Conservation (phyloP, 371 early-diverging fungal species). For the Syncephalastrum sp. region DNA sequence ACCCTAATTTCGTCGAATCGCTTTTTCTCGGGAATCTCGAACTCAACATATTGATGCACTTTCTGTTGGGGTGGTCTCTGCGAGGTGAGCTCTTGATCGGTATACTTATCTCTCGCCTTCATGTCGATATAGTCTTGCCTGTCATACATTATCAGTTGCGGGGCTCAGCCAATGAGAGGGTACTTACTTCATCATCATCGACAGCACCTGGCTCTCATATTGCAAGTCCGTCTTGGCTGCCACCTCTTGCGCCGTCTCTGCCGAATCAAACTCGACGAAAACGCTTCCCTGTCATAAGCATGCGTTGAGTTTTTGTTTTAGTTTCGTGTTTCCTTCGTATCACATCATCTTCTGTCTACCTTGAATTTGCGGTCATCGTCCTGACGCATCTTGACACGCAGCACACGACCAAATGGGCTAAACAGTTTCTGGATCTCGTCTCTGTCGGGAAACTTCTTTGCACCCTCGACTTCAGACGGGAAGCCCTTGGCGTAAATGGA, state of each 20-base stretch:
- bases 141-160: neutral
- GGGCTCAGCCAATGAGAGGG: neutral
- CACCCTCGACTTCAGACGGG: conserved; percentile 9
- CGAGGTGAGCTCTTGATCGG: conserved; percentile 11
- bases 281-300: conserved; percentile 32
- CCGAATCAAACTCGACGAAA: conserved; percentile 44
- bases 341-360: conserved; percentile 2
- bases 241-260: conserved; percentile 26
- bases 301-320: neutral
- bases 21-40: conserved; percentile 25
- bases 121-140: conserved; percentile 41
- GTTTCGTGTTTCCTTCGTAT: neutral
- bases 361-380: conserved; percentile 37
- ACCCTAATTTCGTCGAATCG: conserved; percentile 31
- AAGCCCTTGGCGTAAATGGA: conserved; percentile 35
- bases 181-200: conserved; percentile 35
- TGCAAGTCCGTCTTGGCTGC: conserved; percentile 16
- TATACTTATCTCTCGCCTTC: conserved; percentile 39
- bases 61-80: neutral
- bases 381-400: conserved; percentile 30
- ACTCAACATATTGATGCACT: conserved; percentile 24
- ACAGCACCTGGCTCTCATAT: conserved; percentile 17
- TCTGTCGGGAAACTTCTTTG: conserved; percentile 17
- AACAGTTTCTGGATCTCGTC: conserved; percentile 29
- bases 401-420: conserved; percentile 36